Conservation (phyloP, 2,329 filamentous ascomycete species). For the Colletotrichum simmondsii region DNA sequence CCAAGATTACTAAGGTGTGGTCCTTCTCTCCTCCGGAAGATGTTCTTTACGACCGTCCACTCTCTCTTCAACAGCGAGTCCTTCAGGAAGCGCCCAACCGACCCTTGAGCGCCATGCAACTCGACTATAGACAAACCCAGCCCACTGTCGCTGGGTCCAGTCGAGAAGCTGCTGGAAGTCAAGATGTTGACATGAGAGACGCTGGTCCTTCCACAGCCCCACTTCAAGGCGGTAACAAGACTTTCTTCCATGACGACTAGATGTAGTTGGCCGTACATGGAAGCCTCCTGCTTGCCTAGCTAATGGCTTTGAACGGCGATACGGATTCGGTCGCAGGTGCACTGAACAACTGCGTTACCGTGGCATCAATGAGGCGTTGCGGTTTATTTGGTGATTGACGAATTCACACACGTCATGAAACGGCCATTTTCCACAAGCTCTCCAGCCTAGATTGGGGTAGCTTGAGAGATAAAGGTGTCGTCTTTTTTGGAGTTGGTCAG, state of each 20-base stretch:
- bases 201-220: conserved; percentile 66
- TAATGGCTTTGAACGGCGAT: background rate
- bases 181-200: conserved; percentile 68
- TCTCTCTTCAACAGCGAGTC: conserved; percentile 60
- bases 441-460: conserved; percentile 5
- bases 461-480: background rate
- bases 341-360: background rate
- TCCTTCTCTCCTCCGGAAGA: conserved; percentile 91
- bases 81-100: conserved; percentile 56
- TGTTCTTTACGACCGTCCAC: conserved; percentile 62
- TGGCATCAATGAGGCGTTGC: background rate
- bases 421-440: background rate
- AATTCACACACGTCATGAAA: background rate
- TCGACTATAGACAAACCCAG: conserved; percentile 53
- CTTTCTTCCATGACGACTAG: conserved; percentile 63
- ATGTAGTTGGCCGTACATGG: background rate
- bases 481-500: conserved; percentile 33
- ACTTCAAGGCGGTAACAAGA: conserved; percentile 56
- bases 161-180: conserved; percentile 47
- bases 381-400: background rate
- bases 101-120: conserved; percentile 62
- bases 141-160: conserved; percentile 43
- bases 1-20: conserved; percentile 75
- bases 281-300: background rate
- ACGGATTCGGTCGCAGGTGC: background rate